These are phyloP conservation scores for Septoria petroselini DNA, from an alignment of 2,329 filamentous ascomycete genomes.

Conservation along the genomic window DNA sequence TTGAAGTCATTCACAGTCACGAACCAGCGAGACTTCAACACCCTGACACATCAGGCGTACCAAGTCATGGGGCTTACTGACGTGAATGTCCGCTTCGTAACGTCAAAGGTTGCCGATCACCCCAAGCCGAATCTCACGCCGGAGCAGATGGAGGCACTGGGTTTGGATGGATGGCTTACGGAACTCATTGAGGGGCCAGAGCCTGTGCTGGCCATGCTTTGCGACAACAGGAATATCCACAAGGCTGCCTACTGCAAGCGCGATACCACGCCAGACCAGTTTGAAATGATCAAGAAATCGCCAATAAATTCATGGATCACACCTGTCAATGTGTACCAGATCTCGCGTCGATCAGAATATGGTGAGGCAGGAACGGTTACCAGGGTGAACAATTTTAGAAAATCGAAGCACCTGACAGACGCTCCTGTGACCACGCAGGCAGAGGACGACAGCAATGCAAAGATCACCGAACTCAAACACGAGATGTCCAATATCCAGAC, in stretches of 20 bases:
- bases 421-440: conserved; percentile 67
- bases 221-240: conserved; percentile 67
- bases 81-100: conserved; percentile 66
- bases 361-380: conserved; percentile 70
- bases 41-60: conserved; percentile 65
- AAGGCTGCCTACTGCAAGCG: conserved; percentile 61
- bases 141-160: conserved; percentile 56
- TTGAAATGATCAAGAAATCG: conserved; percentile 56
- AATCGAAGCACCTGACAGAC: conserved; percentile 70
- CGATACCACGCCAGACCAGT: conserved; percentile 66
- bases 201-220: conserved; percentile 83
- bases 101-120: conserved; percentile 55
- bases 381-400: conserved; percentile 57
- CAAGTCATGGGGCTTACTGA: conserved; percentile 63
- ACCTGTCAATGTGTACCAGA: conserved; percentile 60
- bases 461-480: conserved; percentile 44
- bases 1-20: conserved; percentile 70
- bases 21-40: conserved; percentile 69
- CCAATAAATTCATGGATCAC: conserved; percentile 68
- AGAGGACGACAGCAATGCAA: conserved; percentile 59
- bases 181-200: conserved; percentile 79
- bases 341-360: conserved; percentile 75
- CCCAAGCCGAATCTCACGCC: conserved; percentile 50
- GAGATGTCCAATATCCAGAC: conserved; percentile 42
- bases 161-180: conserved; percentile 75